phyloP scores from a whole-genome alignment of 768 basidiomycete genomes.

The Russula abietina region DNA sequence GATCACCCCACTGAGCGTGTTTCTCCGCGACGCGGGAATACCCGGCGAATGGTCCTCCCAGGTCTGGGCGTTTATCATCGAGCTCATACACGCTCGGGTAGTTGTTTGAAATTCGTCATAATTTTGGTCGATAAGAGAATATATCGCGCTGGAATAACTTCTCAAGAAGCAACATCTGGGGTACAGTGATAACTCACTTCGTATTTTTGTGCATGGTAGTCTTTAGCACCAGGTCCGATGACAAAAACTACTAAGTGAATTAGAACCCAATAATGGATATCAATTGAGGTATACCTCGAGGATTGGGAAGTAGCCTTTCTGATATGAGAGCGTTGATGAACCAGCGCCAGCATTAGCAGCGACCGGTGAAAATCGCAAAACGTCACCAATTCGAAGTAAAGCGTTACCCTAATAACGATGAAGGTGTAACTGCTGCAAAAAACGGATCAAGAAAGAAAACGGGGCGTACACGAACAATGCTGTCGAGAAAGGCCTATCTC shows the following conservation, averaged over 20 bases:
- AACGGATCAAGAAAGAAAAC: background rate
- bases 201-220: slow-evolving; percentile 31
- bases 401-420: slow-evolving; percentile 27
- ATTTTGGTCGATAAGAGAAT: slow-evolving; percentile 29
- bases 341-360: slow-evolving; percentile 18
- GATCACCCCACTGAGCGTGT: slow-evolving; percentile 25
- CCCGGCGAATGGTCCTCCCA: slow-evolving; percentile 28
- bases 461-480: slow-evolving; percentile 25
- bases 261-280: background rate
- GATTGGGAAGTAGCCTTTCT: slow-evolving; percentile 32
- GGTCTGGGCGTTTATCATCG: slow-evolving; percentile 25
- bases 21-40: slow-evolving; percentile 14
- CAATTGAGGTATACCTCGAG: slow-evolving; percentile 26
- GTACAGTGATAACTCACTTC: slow-evolving; percentile 25
- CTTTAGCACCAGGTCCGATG: slow-evolving; percentile 31
- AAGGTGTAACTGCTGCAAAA: background rate
- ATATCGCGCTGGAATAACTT: slow-evolving; percentile 20
- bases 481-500: slow-evolving; percentile 28
- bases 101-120: slow-evolving; percentile 26
- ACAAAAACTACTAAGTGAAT: slow-evolving; percentile 28
- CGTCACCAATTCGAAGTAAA: slow-evolving; percentile 31
- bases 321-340: slow-evolving; percentile 28
- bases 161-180: background rate
- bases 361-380: slow-evolving; percentile 28
- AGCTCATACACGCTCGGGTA: slow-evolving; percentile 25